Conservation (phyloP, 345 rosid species). For the Odontarrhena argentea region DNA sequence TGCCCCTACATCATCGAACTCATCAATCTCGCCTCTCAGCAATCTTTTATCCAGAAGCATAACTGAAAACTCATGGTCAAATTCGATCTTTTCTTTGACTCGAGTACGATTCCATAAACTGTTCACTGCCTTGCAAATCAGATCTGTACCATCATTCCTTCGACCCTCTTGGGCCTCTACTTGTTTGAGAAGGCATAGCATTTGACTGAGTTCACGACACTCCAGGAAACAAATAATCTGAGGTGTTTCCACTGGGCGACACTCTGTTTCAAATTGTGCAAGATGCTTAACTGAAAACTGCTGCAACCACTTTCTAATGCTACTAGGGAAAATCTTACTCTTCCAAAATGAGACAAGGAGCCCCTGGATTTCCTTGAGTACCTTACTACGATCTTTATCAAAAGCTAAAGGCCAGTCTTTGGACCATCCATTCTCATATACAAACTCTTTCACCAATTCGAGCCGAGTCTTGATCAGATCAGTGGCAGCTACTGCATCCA, state of each 20-base stretch:
- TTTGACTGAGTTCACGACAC: slow-evolving; percentile 17
- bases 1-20: slow-evolving; percentile 34
- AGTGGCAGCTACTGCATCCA: slow-evolving; percentile 13
- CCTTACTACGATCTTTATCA: slow-evolving; percentile 11
- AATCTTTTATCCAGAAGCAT: slow-evolving; percentile 37
- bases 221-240: slow-evolving; percentile 34
- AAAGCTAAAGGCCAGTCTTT: slow-evolving; percentile 24
- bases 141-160: slow-evolving; percentile 27
- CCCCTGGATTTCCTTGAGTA: slow-evolving; percentile 5
- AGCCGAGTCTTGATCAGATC: slow-evolving; percentile 20
- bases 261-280: slow-evolving; percentile 14
- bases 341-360: slow-evolving; percentile 1
- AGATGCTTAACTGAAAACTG: slow-evolving; percentile 5
- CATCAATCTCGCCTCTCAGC: slow-evolving; percentile 25
- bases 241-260: slow-evolving; percentile 31
- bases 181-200: slow-evolving; percentile 9
- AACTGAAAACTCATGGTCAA: slow-evolving; percentile 27
- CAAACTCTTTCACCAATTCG: slow-evolving; percentile 6
- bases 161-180: slow-evolving; percentile 23
- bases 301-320: slow-evolving; percentile 22
- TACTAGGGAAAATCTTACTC: slow-evolving; percentile 10
- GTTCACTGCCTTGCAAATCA: slow-evolving; percentile 28
- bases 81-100: slow-evolving; percentile 34
- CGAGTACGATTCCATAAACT: slow-evolving; percentile 16
- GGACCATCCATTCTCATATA: slow-evolving; percentile 28